Base-by-base conservation (phyloP, 1,284 basidiomycete species). In the Pseudozyma sp. region DNA sequence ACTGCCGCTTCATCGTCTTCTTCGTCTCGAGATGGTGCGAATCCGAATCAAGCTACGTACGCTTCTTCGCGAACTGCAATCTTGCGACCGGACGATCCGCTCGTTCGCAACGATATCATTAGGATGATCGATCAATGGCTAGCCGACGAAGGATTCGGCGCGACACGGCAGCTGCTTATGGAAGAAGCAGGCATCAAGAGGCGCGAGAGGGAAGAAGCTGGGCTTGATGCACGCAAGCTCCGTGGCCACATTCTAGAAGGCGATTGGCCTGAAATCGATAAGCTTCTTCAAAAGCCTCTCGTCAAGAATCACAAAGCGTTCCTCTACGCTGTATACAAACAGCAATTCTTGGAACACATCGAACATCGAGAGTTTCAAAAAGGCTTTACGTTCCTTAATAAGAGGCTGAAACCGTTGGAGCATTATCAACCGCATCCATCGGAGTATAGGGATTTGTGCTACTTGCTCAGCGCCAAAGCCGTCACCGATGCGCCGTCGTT, bases 351-450 rank as follows among this genome's bases (percentile, higher is more conserved):
- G 21, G 87, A 87, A 69, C 85, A 86, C 62, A 85, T 88, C 42
- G 87, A 88, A 65, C 86, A 87, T 52, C 83, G 87, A 78, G 80
- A 85, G 80, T 85, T 82, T 14, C 82, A 85, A 49, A 70, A 80
- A 64, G 87, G 87, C 1, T 88, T 88, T 80, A 88, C 87, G 21
- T 86, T 88, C 18, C 82, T 88, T 16, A 86, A 86, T 55, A 88
- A 88, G 65, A 82, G 87, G 0, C 78, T 88, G 34, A 87, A 87
- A 72, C 87, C 87, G 8, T 80, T 88, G 16, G 87, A 88, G 60
- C 87, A 87, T 63, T 88, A 87, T 62, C 87, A 87, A 68, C 87
- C 87, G 1, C 85, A 86, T 35, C 85, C 87, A 1, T 86, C 86
- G 59, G 87, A 88, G 76, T 88, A 87, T 63, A 84, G 86, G 56